Percentiles rank a stretch among this genome's conserved stretches.
Conservation (phyloP, 192 early-diverging fungal species). For the Umbelopsis ramanniana region DNA sequence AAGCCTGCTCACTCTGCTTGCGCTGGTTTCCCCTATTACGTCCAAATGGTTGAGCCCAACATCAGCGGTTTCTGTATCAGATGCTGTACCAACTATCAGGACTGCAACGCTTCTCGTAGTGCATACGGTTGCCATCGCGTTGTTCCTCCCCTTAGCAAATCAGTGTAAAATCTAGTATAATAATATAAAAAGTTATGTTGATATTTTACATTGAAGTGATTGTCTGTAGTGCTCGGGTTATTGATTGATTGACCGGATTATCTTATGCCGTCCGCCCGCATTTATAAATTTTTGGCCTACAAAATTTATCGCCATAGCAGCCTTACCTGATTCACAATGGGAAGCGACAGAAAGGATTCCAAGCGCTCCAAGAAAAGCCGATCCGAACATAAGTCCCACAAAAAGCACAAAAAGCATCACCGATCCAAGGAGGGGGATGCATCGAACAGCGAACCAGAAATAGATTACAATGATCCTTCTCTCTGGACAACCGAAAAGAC, state of each 20-base stretch:
- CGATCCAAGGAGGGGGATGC: not conserved
- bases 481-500: constrained; percentile 24
- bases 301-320: not conserved
- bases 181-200: not conserved
- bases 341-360: constrained; percentile 27
- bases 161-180: constrained; percentile 4
- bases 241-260: too few relatives aligned
- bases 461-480: constrained; percentile 40
- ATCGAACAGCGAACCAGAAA: constrained; percentile 24
- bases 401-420: constrained; percentile 34
- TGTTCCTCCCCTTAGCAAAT: constrained; percentile 57
- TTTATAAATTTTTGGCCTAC: too few relatives aligned
- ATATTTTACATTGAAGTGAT: not conserved
- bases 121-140: constrained; percentile 62
- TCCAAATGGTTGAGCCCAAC: constrained; percentile 44
- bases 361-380: constrained; percentile 27
- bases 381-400: constrained; percentile 21
- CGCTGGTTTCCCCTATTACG: constrained; percentile 39
- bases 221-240: too few relatives aligned
- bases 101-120: constrained; percentile 50
- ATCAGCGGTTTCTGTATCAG: constrained; percentile 41
- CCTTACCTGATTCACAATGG: constrained; percentile 8
- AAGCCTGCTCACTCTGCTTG: constrained; percentile 33
- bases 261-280: too few relatives aligned
- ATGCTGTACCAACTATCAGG: constrained; percentile 41